These are phyloP conservation scores for Wickerhamomyces queroliae DNA, from an alignment of 805 yeast species.

Conservation along the genomic window DNA sequence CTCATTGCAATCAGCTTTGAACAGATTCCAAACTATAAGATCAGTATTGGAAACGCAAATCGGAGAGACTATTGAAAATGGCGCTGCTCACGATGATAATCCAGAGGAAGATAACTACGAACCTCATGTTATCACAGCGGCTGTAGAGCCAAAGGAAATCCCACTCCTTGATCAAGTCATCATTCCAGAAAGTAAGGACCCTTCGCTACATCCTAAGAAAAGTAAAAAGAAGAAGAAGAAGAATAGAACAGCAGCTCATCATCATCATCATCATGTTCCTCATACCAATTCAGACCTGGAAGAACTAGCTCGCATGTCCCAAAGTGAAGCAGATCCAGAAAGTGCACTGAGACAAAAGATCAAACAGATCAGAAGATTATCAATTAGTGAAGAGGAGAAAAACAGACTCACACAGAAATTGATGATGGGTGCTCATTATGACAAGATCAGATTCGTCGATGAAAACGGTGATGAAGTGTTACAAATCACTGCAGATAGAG, in stretches of 20 bases:
- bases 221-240: conserved; percentile 6
- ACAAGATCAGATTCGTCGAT: conserved; percentile 33
- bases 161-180: conserved; percentile 49
- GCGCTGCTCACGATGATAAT: conserved; percentile 34
- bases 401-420: conserved; percentile 46
- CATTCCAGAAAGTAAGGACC: conserved; percentile 37
- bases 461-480: conserved; percentile 19
- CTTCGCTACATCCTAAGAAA: conserved; percentile 2
- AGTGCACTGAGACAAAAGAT: conserved; percentile 40
- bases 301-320: conserved; percentile 12
- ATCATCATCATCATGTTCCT: conserved; percentile 2
- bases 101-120: conserved; percentile 31
- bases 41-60: conserved; percentile 23
- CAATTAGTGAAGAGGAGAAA: conserved; percentile 17
- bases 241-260: conserved; percentile 3
- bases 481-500: conserved; percentile 17
- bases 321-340: conserved; percentile 18
- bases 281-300: conserved; percentile 9
- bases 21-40: conserved; percentile 38
- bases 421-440: conserved; percentile 65
- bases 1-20: conserved; percentile 45
- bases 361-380: conserved; percentile 28
- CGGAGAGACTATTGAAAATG: conserved; percentile 25
- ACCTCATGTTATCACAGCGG: conserved; percentile 49
- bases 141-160: conserved; percentile 39